Evolutionary conservation across 2,329 filamentous ascomycete species (phyloP), one percentile per base, ranked within the genome.

Genomic region (Trichophyton rubrum): DNA sequence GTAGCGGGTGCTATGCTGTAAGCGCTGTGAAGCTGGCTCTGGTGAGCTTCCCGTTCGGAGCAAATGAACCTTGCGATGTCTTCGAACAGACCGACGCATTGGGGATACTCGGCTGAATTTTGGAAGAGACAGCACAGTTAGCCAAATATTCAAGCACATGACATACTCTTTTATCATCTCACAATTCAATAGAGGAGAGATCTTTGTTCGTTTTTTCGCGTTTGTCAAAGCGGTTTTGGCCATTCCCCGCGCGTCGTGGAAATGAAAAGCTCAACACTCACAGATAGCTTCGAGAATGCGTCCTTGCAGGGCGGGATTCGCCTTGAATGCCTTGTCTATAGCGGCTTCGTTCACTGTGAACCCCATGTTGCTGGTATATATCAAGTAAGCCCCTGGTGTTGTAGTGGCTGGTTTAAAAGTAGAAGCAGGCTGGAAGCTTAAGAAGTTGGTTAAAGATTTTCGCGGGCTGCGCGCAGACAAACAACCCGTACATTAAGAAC

Each of bases 1-100:
- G 47, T 35, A 8, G 57, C 13, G 22, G 60, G 33, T 15, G 33
- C 49, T 38, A 41, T 33, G 27, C 41, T 27, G 17, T n/a, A 27
- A 4, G 27, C 67, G 67, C 66, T 71, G 67, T 67, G 13, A 43
- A 69, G 33, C 64, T 30, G 56, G 47, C 30, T 56, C 47, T 22
- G 33, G 17, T 58, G 45, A 9, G 45, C 67, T 66, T 67, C 71
- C 67, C 68, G 71, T 68, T 73, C 68, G 63, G 66, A 70, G 62
- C 70, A 70, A 58, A 74, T 75, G 65, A 79, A 77, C 66, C 70
- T 71, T 24, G 78, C 77, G 62, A 80, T 78, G 64, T 80, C 78
- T 65, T 78, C 73, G 63, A 80, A 79, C 3, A 80, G 70, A 59
- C 69, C 66, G 60, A 63, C 65, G 61, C 75, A 68, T 62, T 75